Evolutionary conservation across 1,284 basidiomycete genomes (phyloP).

Genomic region (Singerocomus rubriflavus): DNA sequence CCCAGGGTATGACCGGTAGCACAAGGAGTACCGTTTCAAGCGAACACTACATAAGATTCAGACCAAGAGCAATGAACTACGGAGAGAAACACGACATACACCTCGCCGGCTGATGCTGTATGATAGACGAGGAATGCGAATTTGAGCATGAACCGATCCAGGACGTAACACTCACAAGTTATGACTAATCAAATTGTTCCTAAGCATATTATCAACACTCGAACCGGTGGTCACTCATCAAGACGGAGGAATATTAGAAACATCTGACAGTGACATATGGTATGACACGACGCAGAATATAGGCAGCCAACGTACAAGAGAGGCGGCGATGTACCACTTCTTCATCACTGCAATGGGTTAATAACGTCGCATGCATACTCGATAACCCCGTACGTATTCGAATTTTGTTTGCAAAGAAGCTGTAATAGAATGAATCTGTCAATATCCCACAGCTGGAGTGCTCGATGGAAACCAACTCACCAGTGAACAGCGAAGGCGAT

Average conservation of each 20-base stretch:
- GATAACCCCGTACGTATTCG: constrained; percentile 25
- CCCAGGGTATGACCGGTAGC: constrained; percentile 32
- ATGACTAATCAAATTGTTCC: constrained; percentile 20
- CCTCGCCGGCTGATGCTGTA: constrained; percentile 32
- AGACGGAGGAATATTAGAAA: constrained; percentile 35
- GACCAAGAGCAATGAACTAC: background rate
- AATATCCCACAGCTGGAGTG: background rate
- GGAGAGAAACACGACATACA: constrained; percentile 17
- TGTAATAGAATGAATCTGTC: background rate
- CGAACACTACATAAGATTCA: constrained; percentile 16
- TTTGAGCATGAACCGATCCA: background rate
- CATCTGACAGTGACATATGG: constrained; percentile 10
- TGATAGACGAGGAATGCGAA: background rate
- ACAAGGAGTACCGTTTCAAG: constrained; percentile 29
- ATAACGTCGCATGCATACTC: background rate
- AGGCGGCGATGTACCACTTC: constrained; percentile 31
- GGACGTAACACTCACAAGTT: constrained; percentile 21
- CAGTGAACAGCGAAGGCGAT: constrained; percentile 35
- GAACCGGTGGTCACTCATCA: constrained; percentile 19
- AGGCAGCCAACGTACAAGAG: constrained; percentile 20
- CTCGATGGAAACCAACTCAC: constrained; percentile 11
- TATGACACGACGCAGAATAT: background rate
- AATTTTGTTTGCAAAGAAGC: constrained; percentile 35
- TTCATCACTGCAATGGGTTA: constrained; percentile 25
- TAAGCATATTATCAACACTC: background rate